A percentile compares a stretch with the other conserved stretches of the same genome.
Evolutionary conservation across 2,329 filamentous ascomycete species (phyloP).

Genomic region (Niveomyces coronatus): DNA sequence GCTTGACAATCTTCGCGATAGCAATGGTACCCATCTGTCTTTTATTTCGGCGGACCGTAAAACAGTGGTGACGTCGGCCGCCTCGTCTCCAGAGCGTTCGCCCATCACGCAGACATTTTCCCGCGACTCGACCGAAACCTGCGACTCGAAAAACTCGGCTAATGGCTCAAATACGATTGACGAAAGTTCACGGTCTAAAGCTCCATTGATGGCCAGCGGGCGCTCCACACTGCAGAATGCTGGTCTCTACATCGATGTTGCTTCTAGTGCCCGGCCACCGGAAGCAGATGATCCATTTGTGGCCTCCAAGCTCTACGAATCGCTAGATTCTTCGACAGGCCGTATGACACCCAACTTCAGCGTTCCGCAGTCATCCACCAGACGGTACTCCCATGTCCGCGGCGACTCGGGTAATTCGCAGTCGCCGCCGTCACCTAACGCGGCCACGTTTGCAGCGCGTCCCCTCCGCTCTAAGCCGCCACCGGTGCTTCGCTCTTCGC

Average conservation of each 20-base stretch:
- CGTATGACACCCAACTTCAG: conserved; percentile 41
- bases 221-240: conserved; percentile 41
- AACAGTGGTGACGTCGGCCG: conserved; percentile 48
- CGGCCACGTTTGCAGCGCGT: conserved; percentile 13
- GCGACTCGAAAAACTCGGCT: conserved; percentile 13
- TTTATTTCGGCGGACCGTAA: conserved; percentile 51
- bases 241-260: conserved; percentile 32
- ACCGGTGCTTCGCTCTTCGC: conserved; percentile 35
- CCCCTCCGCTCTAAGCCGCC: conserved; percentile 29
- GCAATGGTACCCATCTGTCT: conserved; percentile 43
- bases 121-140: conserved; percentile 13
- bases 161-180: conserved; percentile 18
- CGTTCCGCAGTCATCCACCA: conserved; percentile 35
- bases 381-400: conserved; percentile 34
- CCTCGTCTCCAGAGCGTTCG: conserved; percentile 47
- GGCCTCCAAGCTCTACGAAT: not conserved
- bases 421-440: conserved; percentile 11
- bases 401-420: conserved; percentile 14
- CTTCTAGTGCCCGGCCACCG: conserved; percentile 16
- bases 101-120: conserved; percentile 43
- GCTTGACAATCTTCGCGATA: conserved; percentile 47
- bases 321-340: conserved; percentile 7
- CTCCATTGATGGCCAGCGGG: conserved; percentile 38
- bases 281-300: conserved; percentile 8
- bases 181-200: conserved; percentile 39